Evolutionary conservation across 1,284 basidiomycete species (phyloP).

Genomic region (Trichosporon faecale): DNA sequence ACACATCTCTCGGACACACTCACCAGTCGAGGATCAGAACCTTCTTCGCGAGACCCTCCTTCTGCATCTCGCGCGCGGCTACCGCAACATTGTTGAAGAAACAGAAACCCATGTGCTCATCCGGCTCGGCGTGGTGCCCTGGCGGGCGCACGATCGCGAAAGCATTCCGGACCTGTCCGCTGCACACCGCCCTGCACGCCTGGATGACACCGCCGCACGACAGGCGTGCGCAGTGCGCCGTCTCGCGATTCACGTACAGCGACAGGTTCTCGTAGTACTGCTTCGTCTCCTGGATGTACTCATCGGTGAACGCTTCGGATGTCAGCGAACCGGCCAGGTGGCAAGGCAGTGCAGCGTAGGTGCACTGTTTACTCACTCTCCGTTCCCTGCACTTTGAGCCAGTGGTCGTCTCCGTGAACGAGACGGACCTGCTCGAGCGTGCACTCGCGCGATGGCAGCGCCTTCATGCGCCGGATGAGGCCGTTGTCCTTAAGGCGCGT

Average conservation of each 20-base stretch:
- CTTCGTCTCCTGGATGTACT: slow-evolving; percentile 69
- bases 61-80: slow-evolving; percentile 74
- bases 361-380: slow-evolving; percentile 33
- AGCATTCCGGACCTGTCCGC: slow-evolving; percentile 74
- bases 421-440: slow-evolving; percentile 74
- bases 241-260: slow-evolving; percentile 83
- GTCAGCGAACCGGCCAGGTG: slow-evolving; percentile 15
- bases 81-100: slow-evolving; percentile 99
- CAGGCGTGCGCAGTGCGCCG: slow-evolving; percentile 77
- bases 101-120: slow-evolving; percentile 98
- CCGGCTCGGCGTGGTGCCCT: slow-evolving; percentile 97
- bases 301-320: slow-evolving; percentile 63
- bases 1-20: slow-evolving; percentile 37
- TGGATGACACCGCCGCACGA: slow-evolving; percentile 95
- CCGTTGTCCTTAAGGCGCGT: slow-evolving; percentile 61
- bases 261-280: slow-evolving; percentile 84
- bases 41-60: slow-evolving; percentile 66
- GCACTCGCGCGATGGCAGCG: slow-evolving; percentile 70
- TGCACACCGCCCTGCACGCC: slow-evolving; percentile 80
- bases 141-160: slow-evolving; percentile 96
- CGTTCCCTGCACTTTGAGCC: slow-evolving; percentile 78
- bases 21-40: slow-evolving; percentile 95
- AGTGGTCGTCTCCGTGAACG: slow-evolving; percentile 84
- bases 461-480: slow-evolving; percentile 71
- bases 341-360: neutral